Conservation (phyloP, 1,284 basidiomycete genomes). For the Neonothopanus nambi region DNA sequence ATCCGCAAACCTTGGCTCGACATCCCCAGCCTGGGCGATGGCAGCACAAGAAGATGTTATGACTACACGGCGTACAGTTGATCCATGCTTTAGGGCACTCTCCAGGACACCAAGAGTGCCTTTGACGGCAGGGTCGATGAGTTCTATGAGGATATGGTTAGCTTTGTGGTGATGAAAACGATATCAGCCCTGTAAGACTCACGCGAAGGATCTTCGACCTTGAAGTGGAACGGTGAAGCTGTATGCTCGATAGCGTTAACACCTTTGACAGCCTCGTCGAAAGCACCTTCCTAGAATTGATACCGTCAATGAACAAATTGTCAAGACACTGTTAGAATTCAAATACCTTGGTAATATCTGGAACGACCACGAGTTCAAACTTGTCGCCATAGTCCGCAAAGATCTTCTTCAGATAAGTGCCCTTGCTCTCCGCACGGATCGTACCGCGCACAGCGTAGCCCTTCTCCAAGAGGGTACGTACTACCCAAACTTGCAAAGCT, state of each 20-base stretch:
- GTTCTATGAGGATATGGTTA: slow-evolving; percentile 30
- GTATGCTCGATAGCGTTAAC: slow-evolving; percentile 60
- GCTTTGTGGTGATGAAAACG: not conserved
- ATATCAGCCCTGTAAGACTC: slow-evolving; percentile 5
- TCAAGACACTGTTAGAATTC: not conserved
- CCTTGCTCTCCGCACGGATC: slow-evolving; percentile 45
- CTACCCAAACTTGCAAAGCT: slow-evolving; percentile 30
- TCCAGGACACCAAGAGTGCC: slow-evolving; percentile 62
- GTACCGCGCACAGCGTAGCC: slow-evolving; percentile 49
- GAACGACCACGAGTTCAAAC: slow-evolving; percentile 44
- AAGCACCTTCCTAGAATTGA: slow-evolving; percentile 45
- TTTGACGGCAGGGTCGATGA: slow-evolving; percentile 63
- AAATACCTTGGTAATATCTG: slow-evolving; percentile 44
- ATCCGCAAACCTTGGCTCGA: slow-evolving; percentile 30
- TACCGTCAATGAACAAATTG: not conserved
- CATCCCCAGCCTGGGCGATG: slow-evolving; percentile 20
- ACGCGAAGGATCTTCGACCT: slow-evolving; percentile 38
- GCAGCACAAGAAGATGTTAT: slow-evolving; percentile 49
- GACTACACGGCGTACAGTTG: slow-evolving; percentile 60
- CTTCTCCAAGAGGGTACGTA: slow-evolving; percentile 31
- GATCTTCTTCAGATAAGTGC: slow-evolving; percentile 39
- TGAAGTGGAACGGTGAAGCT: slow-evolving; percentile 46
- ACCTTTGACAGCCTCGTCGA: slow-evolving; percentile 65
- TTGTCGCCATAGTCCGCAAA: slow-evolving; percentile 40
- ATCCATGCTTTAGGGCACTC: slow-evolving; percentile 53